Evolutionary conservation across 805 yeast species (phyloP), one percentile per base, ranked within the genome.

Genomic region (Danielia oregonensis): DNA sequence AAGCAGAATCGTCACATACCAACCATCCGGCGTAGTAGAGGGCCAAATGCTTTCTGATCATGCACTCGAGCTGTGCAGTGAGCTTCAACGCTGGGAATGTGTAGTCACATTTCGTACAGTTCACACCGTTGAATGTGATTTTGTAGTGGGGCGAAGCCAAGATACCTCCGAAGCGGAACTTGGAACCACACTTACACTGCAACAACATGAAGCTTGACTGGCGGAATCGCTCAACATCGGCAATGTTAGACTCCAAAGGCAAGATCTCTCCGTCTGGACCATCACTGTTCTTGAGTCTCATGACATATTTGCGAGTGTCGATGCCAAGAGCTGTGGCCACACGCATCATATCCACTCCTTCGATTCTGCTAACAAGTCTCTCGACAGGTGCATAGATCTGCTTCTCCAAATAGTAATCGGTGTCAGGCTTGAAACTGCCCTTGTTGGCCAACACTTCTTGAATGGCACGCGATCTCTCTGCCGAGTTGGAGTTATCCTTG

Each of bases 321-420:
- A 93, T 67, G 0, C 95, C 95, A 24, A 93, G 67, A 3, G 82
- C 70, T 29, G 72, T 70, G 4, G 96, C 95, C 25, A 93, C 69
- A 46, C 93, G 73, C 31, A 79, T 77, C 50, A 79, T 70, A 53
- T 91, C 97, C 43, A 84, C 74, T 26, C 97, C 96, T 44, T 87
- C 94, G 35, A 93, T 79, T 42, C 82, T 76, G 46, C 82, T 94
- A 26, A 91, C 66, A 34, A 93, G 68, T 61, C 98, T 78, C 54
- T 86, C 94, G 7, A 93, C 79, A 3, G 97, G 97, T 2, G 94
- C 88, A 50, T 84, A 78, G 7, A 93, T 74, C 61, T 93, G 99
- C 56, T 87, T 85, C 45, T 82, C 93, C 47, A 91, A 65, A 56
- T 93, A 93, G 54, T 75, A 89, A 25, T 67, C 70, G 1, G 85